These are phyloP conservation scores for Daphne laureola DNA, from an alignment of 441 rosid species.

Conservation along the genomic window DNA sequence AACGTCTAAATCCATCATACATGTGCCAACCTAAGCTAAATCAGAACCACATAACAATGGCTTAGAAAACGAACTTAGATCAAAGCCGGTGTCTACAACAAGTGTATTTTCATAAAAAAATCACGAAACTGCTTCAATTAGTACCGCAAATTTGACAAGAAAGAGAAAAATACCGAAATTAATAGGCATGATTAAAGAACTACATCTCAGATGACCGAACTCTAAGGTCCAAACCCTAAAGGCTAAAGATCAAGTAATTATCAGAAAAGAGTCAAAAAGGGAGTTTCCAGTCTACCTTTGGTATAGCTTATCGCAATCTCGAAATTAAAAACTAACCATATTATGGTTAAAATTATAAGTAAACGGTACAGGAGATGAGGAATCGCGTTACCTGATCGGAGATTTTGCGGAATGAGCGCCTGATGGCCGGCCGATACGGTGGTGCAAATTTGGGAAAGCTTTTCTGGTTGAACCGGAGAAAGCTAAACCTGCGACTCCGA, in stretches of 20 bases:
- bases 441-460: constrained; percentile 17
- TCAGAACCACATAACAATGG: not conserved
- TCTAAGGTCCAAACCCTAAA: constrained; percentile 1
- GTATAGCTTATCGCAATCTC: not conserved
- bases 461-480: not conserved
- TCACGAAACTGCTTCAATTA: too few relatives aligned
- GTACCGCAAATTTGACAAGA: too few relatives aligned
- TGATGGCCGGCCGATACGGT: not conserved
- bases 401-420: constrained; percentile 6
- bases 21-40: not conserved
- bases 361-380: not conserved
- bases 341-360: not conserved
- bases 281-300: not conserved
- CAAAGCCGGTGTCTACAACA: too few relatives aligned
- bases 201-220: not conserved
- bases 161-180: too few relatives aligned
- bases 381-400: constrained; percentile 22
- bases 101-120: too few relatives aligned
- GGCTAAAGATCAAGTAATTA: not conserved
- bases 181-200: not conserved
- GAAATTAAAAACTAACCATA: not conserved
- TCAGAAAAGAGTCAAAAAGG: not conserved
- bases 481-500: too few relatives aligned
- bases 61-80: not conserved
- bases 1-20: not conserved